Evolutionary conservation across 768 basidiomycete genomes (phyloP), one percentile per base, ranked within the genome.

Genomic region (Agrocybe pediades): DNA sequence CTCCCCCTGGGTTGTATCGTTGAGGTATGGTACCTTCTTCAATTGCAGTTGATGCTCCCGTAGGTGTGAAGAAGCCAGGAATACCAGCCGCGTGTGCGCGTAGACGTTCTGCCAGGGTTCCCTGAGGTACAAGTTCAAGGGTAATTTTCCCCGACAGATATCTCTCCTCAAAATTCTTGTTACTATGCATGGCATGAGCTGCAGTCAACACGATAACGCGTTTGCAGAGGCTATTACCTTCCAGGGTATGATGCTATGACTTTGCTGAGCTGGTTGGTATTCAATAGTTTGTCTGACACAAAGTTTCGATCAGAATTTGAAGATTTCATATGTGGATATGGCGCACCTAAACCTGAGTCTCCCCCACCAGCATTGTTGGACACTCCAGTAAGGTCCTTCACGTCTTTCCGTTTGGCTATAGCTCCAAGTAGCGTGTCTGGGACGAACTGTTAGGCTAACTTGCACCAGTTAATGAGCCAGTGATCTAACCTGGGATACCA

Each of bases 61-160:
- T 94, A 15, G 93, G 94, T 5, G 92, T 96, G 71, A 78, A 95
- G 76, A 97, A 94, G n/a, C 88, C 92, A 16, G 94, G 93, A 55
- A 94, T 92, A 46, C 94, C 94, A 9, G 92, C 90, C 8, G 92
- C 93, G 53, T 92, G 89, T 6, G 94, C 90, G 29, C 93, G 87
- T 55, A 95, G 77, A 53, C 93, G 87, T 65, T 95, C 94, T 15
- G 88, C 85, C 41, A 97, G 83, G 13, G 92, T 95, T 9, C 93
- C 94, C 71, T 97, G 94, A 2, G 95, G 94, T 23, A 92, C 90
- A 19, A 96, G 86, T 63, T 96, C 94, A 29, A 95, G 74, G 8
- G 88, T 86, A 54, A 96, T 87, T 58, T 87, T 71, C 49, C 94
- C 94, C 11, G 80, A 78, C 46, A 96, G 82, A 71, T 92, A 97